Evolutionary conservation across 2,329 filamentous ascomycete genomes (phyloP).

Genomic region (Tolypocladium tundrense): DNA sequence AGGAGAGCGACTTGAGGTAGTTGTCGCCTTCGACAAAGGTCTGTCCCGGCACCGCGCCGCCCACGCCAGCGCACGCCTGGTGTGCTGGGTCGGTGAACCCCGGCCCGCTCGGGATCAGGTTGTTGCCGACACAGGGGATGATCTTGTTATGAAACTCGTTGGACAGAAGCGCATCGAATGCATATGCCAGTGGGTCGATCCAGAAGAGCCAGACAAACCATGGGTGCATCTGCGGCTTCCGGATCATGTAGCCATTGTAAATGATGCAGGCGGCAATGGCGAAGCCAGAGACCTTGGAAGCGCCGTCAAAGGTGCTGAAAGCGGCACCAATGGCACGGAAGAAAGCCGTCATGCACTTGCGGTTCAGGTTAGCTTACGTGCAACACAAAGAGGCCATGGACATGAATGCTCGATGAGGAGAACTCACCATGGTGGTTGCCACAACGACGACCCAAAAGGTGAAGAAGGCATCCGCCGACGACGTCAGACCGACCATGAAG

Average conservation of each 20-base stretch:
- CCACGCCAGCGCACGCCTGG: slow-evolving; percentile 48
- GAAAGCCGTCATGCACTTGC: slow-evolving; percentile 45
- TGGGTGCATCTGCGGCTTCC: slow-evolving; percentile 49
- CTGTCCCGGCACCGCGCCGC: slow-evolving; percentile 40
- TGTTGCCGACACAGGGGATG: slow-evolving; percentile 37
- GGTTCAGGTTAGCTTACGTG: neutral
- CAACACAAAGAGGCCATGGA: neutral
- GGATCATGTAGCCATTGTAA: slow-evolving; percentile 56
- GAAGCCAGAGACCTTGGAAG: slow-evolving; percentile 45
- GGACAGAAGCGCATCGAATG: slow-evolving; percentile 55
- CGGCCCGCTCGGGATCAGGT: slow-evolving; percentile 40
- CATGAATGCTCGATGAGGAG: neutral
- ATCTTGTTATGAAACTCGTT: slow-evolving; percentile 58
- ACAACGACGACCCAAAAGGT: slow-evolving; percentile 49
- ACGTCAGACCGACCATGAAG: slow-evolving; percentile 51
- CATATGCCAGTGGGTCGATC: slow-evolving; percentile 59
- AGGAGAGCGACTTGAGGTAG: slow-evolving; percentile 46
- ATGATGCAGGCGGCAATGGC: slow-evolving; percentile 42
- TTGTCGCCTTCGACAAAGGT: slow-evolving; percentile 44
- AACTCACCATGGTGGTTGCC: slow-evolving; percentile 36
- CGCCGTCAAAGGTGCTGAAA: slow-evolving; percentile 46
- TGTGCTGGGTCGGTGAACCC: slow-evolving; percentile 30
- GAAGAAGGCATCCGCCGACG: slow-evolving; percentile 45
- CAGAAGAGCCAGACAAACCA: slow-evolving; percentile 56
- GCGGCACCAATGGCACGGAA: slow-evolving; percentile 47